These are phyloP conservation scores for Purshia tridentata DNA, from an alignment of 306 rosid genomes.

Conservation along the genomic window DNA sequence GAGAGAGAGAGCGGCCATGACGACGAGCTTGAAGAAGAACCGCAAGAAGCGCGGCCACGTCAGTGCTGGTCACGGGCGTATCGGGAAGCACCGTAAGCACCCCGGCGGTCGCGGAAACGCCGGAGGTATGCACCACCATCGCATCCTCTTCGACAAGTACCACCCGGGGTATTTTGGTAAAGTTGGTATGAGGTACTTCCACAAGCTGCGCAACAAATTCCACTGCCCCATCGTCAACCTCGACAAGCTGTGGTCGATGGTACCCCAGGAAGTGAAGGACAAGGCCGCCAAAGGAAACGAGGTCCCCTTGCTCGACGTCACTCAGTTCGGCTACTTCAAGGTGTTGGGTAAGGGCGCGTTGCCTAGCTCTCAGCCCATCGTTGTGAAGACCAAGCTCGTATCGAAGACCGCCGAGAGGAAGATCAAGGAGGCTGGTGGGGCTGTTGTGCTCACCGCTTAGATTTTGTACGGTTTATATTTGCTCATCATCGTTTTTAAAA, in stretches of 20 bases:
- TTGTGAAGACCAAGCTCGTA: conserved; percentile 25
- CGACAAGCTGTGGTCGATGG: conserved; percentile 30
- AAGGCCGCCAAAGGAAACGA: conserved; percentile 16
- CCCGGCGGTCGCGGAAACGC: conserved; percentile 29
- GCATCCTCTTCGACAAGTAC: conserved; percentile 29
- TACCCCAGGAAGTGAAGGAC: conserved; percentile 21
- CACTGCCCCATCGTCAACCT: conserved; percentile 25
- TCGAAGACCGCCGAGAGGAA: conserved; percentile 24
- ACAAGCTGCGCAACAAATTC: conserved; percentile 24
- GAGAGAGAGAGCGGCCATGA: conserved; percentile 14
- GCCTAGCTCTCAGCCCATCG: conserved; percentile 6
- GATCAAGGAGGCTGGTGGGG: conserved; percentile 27
- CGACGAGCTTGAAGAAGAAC: conserved; percentile 21
- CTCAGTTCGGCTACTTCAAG: conserved; percentile 24
- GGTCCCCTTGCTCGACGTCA: conserved; percentile 19
- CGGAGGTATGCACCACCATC: conserved; percentile 31
- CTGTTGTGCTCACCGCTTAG: conserved; percentile 25
- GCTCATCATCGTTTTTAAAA: neutral
- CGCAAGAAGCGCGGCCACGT: conserved; percentile 28
- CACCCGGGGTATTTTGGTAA: conserved; percentile 28
- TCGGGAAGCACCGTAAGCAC: conserved; percentile 28
- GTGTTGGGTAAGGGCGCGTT: conserved; percentile 23
- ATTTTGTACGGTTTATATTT: neutral
- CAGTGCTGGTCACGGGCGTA: conserved; percentile 22
- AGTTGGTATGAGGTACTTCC: conserved; percentile 27